A percentile compares a stretch with the other conserved stretches of the same genome.
Evolutionary conservation across 2,329 filamentous ascomycete genomes (phyloP).

Genomic region (Pochonia chlamydosporia): DNA sequence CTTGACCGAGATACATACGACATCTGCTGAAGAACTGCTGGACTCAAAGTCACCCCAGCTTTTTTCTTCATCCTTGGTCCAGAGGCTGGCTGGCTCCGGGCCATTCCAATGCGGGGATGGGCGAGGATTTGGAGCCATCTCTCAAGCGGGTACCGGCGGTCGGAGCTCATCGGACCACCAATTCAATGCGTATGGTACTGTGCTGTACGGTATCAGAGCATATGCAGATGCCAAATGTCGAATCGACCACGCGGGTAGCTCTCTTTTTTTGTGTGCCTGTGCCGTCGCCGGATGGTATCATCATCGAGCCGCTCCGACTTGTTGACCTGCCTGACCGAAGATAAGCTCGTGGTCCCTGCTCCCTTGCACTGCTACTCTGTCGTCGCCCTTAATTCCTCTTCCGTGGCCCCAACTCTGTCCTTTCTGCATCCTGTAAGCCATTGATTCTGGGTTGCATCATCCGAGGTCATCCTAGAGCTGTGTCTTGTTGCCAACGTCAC

Average conservation of each 20-base stretch:
- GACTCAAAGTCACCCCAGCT: too few species aligned
- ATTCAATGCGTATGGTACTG: neutral
- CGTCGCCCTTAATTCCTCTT: neutral
- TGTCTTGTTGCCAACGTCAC: neutral
- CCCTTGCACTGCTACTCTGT: neutral
- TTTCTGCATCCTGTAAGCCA: neutral
- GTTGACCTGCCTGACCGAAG: too few species aligned
- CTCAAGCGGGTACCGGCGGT: slow-evolving; percentile 17
- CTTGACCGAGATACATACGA: too few species aligned
- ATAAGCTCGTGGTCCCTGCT: slow-evolving; percentile 4
- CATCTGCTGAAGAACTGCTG: neutral
- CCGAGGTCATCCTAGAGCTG: slow-evolving; percentile 31
- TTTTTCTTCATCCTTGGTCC: too few species aligned
- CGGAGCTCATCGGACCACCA: slow-evolving; percentile 14
- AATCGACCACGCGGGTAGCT: neutral
- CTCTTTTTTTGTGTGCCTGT: neutral
- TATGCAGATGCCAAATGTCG: neutral
- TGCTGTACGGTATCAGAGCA: neutral
- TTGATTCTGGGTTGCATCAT: slow-evolving; percentile 27
- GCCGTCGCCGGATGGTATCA: neutral
- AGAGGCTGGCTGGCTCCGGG: neutral
- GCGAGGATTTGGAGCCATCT: slow-evolving; percentile 9
- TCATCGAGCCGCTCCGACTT: neutral
- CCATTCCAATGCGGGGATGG: neutral
- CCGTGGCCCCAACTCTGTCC: neutral